phyloP scores from a whole-genome alignment of 352 stramenopile species.

The Globisporangium paroecandrum region DNA sequence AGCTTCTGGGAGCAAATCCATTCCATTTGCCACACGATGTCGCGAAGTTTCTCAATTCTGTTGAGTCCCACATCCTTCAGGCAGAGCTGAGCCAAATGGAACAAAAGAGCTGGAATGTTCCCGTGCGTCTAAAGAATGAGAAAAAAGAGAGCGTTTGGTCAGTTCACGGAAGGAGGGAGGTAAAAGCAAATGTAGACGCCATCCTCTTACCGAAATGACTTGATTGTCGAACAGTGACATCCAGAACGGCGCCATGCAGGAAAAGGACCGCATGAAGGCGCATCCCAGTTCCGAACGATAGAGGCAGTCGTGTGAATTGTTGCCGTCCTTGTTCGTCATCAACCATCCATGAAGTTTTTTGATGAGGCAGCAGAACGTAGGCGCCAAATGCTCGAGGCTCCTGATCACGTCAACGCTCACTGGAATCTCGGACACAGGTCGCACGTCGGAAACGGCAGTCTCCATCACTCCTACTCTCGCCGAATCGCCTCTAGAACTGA shows the following conservation, averaged over 20 bases:
- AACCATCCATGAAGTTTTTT: slow-evolving; percentile 42
- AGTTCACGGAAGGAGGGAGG: not conserved
- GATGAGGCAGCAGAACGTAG: slow-evolving; percentile 34
- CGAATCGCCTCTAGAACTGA: not conserved
- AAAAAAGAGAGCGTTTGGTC: not conserved
- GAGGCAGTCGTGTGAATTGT: slow-evolving; percentile 17
- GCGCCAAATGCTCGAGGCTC: slow-evolving; percentile 32
- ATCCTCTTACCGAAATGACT: slow-evolving; percentile 41
- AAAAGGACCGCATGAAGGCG: slow-evolving; percentile 54
- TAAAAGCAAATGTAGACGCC: not conserved
- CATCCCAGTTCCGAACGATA: slow-evolving; percentile 49
- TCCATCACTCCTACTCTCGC: slow-evolving; percentile 6
- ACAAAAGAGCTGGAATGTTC: slow-evolving; percentile 53
- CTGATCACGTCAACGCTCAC: slow-evolving; percentile 24
- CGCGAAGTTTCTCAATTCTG: slow-evolving; percentile 30
- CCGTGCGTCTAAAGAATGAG: slow-evolving; percentile 39
- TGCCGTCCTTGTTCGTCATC: slow-evolving; percentile 16
- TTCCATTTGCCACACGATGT: slow-evolving; percentile 41
- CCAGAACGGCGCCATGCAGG: slow-evolving; percentile 38
- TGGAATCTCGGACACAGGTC: slow-evolving; percentile 24
- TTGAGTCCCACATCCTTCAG: slow-evolving; percentile 36
- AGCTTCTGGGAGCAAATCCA: slow-evolving; percentile 37
- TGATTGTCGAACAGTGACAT: slow-evolving; percentile 64
- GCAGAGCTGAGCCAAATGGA: slow-evolving; percentile 60
- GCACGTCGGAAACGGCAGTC: slow-evolving; percentile 22